A percentile compares a stretch with the other conserved stretches of the same genome.
Conservation (phyloP, 2,329 filamentous ascomycete genomes). For the Berkeleyomyces rouxiae region DNA sequence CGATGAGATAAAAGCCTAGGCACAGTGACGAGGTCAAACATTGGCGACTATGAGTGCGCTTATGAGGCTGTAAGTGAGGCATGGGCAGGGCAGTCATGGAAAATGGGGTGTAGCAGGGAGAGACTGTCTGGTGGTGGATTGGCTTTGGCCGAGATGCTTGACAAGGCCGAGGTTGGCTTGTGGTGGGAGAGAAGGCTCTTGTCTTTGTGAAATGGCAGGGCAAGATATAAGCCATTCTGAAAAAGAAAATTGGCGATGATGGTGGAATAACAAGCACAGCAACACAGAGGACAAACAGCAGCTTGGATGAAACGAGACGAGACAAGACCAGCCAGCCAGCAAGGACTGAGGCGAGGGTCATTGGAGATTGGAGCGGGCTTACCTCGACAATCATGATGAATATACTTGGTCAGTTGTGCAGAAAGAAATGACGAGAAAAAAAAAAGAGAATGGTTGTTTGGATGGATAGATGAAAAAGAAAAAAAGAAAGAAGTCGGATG, state of each 20-base stretch:
- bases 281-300: background rate
- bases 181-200: background rate
- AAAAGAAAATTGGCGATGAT: background rate
- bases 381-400: conserved; percentile 21
- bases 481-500: background rate
- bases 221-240: background rate
- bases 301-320: background rate
- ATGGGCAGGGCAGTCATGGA: background rate
- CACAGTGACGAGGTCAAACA: background rate
- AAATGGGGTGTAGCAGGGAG: background rate
- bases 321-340: conserved; percentile 10
- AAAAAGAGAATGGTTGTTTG: background rate
- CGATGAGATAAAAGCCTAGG: background rate
- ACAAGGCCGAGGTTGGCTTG: background rate
- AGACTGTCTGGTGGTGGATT: background rate
- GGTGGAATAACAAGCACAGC: background rate
- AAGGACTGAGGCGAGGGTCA: background rate
- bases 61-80: background rate
- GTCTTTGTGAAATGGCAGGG: background rate
- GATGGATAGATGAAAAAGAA: background rate
- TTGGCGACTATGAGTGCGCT: background rate
- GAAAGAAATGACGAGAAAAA: background rate
- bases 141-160: background rate
- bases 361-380: conserved; percentile 11
- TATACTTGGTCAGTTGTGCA: background rate